Base-by-base conservation (phyloP, 169 alveolate species). In the Cyclospora cayetanensis region DNA sequence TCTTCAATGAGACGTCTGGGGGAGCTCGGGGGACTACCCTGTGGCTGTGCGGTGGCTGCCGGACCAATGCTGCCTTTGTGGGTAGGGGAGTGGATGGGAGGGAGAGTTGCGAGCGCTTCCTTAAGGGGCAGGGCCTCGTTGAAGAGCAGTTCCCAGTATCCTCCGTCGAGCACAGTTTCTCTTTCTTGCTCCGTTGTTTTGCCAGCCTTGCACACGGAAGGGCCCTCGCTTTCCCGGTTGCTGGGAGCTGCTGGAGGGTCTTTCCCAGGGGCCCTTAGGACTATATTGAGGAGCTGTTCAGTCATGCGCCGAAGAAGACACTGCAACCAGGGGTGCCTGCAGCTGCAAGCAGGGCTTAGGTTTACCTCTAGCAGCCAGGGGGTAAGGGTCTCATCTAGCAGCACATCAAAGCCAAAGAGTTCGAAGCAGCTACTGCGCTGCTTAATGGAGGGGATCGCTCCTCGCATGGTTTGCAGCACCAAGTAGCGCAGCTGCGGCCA, bases 311-410 rank as follows among this genome's bases (percentile, higher is more conserved):
- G 94, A 95, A 29, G 99, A 96, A 90, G 96, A 95, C 35, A 52
- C 39, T 89, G 76, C 53, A 70, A 68, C 93, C 93, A 89, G 79
- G 50, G 93, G 37, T 96, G 86, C 12, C 96, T 92, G 9, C 98
- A 80, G 65, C 94, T 86, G 90, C 98, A 95, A 22, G 99, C 96
- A 27, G 99, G 99, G 84, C 98, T 96, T 37, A 98, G 97, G 95
- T 98, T 98, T 5, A 98, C 98, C 93, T 98, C 99, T 84, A 98
- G 91, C 65, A 98, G 94, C 99, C 99, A 98, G 4, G 99, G 99
- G 55, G 96, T 97, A 66, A 97, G 93, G 65, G 96, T 95, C 27
- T 94, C 95, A 92, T 98, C 99, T 39, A 98, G 94, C 43, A 98
- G 94, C 31, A 98, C 95, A 94, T 98, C 99, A 94, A 97, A 97